A percentile compares a stretch with the other conserved stretches of the same genome.
Conservation (phyloP, 2,329 filamentous ascomycete genomes). For the Penicillium nordicum region DNA sequence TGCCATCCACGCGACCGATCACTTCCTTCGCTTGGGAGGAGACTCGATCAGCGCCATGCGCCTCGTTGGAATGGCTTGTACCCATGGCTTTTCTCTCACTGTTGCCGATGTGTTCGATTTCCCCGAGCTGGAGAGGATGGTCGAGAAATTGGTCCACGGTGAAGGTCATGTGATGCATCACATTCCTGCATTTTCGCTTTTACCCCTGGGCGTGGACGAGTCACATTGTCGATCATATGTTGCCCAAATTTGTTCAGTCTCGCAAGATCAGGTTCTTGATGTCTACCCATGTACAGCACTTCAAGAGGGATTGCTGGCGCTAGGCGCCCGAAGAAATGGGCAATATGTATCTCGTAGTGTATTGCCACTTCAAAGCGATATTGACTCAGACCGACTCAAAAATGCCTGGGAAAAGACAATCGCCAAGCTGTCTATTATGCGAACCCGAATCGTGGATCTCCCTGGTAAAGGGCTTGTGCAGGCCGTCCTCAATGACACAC, state of each 20-base stretch:
- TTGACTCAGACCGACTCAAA: neutral
- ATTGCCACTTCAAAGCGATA: neutral
- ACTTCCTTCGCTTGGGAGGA: neutral
- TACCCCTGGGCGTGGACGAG: neutral
- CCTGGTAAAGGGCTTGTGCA: neutral
- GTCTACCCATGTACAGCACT: neutral
- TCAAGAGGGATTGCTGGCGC: conserved; percentile 1
- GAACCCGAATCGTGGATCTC: conserved; percentile 1
- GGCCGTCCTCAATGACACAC: neutral
- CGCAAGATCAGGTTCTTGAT: neutral
- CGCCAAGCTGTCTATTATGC: neutral
- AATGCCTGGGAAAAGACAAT: neutral
- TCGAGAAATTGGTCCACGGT: neutral
- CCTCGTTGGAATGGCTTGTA: neutral
- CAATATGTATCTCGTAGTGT: neutral
- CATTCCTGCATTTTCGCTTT: neutral
- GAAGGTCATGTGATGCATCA: neutral
- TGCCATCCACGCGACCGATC: neutral
- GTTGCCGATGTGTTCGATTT: neutral
- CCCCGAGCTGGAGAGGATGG: neutral
- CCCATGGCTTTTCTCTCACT: neutral
- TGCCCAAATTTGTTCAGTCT: neutral
- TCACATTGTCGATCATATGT: neutral
- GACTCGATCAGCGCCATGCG: neutral
- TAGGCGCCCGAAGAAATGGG: neutral